Conservation (phyloP, 306 rosid species). For the Castanea mollissima region DNA sequence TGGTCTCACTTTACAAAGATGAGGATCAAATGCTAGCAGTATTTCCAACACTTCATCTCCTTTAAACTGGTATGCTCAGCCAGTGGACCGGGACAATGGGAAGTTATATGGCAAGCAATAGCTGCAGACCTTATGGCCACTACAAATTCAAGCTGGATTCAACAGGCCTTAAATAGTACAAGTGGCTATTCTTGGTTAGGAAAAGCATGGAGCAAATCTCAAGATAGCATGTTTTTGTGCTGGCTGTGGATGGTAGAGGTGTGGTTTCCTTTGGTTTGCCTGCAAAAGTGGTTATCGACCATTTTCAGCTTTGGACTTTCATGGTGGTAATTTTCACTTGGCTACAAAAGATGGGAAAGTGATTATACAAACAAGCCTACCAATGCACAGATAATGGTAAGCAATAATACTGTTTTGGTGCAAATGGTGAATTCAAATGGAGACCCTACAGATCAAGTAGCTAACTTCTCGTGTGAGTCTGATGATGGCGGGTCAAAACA, state of each 20-base stretch:
- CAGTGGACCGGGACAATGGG: constrained; percentile 16
- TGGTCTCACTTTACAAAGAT: constrained; percentile 10
- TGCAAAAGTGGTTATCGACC: not conserved
- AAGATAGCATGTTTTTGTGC: constrained; percentile 17
- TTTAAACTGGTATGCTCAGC: constrained; percentile 9
- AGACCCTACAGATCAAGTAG: not conserved
- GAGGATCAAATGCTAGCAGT: constrained; percentile 12
- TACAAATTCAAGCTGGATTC: constrained; percentile 23
- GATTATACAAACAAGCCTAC: constrained; percentile 11
- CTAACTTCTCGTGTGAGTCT: constrained; percentile 11
- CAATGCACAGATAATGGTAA: not conserved
- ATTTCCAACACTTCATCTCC: constrained; percentile 15
- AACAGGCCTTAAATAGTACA: constrained; percentile 19
- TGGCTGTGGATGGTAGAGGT: constrained; percentile 20
- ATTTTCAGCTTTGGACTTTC: constrained; percentile 9
- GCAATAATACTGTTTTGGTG: not conserved
- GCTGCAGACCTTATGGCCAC: not conserved
- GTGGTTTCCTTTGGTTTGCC: constrained; percentile 25
- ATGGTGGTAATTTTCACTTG: constrained; percentile 21
- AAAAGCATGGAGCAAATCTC: not conserved
- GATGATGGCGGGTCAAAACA: not conserved
- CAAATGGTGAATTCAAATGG: not conserved
- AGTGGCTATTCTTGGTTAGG: constrained; percentile 19
- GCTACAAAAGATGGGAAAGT: constrained; percentile 19
- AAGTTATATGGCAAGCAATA: constrained; percentile 10